These are phyloP conservation scores for Ilyonectria sp. DNA, from an alignment of 2,329 filamentous ascomycete species.

Conservation along the genomic window DNA sequence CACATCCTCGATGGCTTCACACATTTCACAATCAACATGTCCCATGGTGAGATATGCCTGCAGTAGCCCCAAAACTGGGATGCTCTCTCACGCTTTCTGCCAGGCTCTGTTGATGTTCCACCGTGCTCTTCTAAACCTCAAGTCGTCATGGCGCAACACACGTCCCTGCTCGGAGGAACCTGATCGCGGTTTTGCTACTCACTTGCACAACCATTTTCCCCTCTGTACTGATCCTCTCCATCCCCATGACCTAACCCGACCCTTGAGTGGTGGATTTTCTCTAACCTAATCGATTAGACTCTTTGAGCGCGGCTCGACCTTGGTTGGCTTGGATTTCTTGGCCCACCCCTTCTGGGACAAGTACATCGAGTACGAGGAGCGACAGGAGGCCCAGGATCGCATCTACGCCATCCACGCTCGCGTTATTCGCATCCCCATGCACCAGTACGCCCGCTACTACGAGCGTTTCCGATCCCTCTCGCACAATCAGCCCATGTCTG, in stretches of 20 bases:
- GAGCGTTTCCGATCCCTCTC: constrained; percentile 88
- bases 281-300: constrained; percentile 73
- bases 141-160: constrained; percentile 56
- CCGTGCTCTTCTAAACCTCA: constrained; percentile 57
- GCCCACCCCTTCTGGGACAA: constrained; percentile 99
- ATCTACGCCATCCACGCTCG: constrained; percentile 88
- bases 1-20: constrained; percentile 52
- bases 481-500: constrained; percentile 78
- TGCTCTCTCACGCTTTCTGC: constrained; percentile 76
- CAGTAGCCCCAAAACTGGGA: constrained; percentile 71
- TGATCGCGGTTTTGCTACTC: constrained; percentile 65
- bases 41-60: constrained; percentile 81
- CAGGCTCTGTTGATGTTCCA: constrained; percentile 70
- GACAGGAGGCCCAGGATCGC: constrained; percentile 85
- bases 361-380: constrained; percentile 97
- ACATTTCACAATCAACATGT: constrained; percentile 57
- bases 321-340: constrained; percentile 92
- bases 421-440: constrained; percentile 91
- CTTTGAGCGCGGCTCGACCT: constrained; percentile 89
- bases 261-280: constrained; percentile 42
- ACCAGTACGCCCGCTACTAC: constrained; percentile 96
- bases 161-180: constrained; percentile 53
- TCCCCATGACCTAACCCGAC: constrained; percentile 52
- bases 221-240: constrained; percentile 72
- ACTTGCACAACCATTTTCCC: constrained; percentile 64